These are phyloP conservation scores for Parsonsia alboflavescens DNA, from an alignment of 257 asterid species.

Conservation along the genomic window DNA sequence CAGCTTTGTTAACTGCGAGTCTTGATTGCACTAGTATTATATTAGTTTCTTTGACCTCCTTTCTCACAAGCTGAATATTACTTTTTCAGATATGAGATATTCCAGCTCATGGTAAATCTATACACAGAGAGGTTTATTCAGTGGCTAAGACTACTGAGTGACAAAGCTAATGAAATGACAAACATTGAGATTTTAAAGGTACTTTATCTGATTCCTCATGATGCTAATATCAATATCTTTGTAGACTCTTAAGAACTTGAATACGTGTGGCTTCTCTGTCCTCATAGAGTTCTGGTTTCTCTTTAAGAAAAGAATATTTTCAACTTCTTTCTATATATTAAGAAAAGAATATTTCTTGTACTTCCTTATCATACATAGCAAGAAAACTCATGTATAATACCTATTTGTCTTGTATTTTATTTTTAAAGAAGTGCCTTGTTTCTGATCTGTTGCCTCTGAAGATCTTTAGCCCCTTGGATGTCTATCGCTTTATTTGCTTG, in stretches of 20 bases:
- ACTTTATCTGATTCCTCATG: constrained; percentile 18
- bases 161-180: constrained; percentile 77
- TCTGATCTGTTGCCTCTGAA: not conserved
- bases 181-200: constrained; percentile 96
- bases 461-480: not conserved
- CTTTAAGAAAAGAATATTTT: not conserved
- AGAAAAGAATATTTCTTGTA: not conserved
- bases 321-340: not conserved
- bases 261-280: not conserved
- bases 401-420: not conserved
- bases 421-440: not conserved
- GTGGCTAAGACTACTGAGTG: constrained; percentile 95
- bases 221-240: not conserved
- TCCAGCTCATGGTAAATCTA: constrained; percentile 97
- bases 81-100: constrained; percentile 81
- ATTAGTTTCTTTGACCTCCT: too few species aligned
- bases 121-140: constrained; percentile 97
- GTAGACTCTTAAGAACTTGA: not conserved
- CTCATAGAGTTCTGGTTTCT: not conserved
- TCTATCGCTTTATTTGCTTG: not conserved
- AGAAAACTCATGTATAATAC: not conserved
- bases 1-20: not conserved
- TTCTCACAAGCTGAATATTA: constrained; percentile 14
- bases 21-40: not conserved
- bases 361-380: not conserved